Percentiles rank a stretch among this genome's conserved stretches.
Conservation (phyloP, 164 flowering plant genomes). For the Warburgia ugandensis region DNA sequence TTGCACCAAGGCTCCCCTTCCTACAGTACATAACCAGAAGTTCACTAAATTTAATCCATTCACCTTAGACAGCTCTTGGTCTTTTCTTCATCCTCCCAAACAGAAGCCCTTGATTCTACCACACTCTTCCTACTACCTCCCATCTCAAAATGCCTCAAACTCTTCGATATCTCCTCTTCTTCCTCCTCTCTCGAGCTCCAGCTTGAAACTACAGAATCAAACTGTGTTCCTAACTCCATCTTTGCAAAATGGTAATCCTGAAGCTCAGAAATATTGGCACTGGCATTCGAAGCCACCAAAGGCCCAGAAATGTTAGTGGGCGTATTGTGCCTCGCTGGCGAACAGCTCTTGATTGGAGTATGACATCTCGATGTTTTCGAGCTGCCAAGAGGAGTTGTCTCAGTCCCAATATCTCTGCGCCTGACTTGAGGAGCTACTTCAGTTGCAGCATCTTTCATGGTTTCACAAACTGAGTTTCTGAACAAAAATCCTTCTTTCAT, state of each 20-base stretch:
- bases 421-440: conserved; percentile 36
- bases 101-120: conserved; percentile 40
- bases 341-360: conserved; percentile 58
- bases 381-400: conserved; percentile 85
- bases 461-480: conserved; percentile 31
- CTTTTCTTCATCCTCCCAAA: conserved; percentile 74
- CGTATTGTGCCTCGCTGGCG: conserved; percentile 89
- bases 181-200: conserved; percentile 97
- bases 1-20: too few species aligned
- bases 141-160: conserved; percentile 62
- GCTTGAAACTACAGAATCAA: conserved; percentile 44
- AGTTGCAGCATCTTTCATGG: conserved; percentile 42
- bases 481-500: conserved; percentile 68
- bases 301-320: conserved; percentile 75
- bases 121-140: conserved; percentile 27
- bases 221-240: conserved; percentile 53
- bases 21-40: background rate
- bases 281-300: conserved; percentile 14
- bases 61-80: conserved; percentile 63
- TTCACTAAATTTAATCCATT: background rate
- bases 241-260: conserved; percentile 69
- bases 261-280: conserved; percentile 46
- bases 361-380: conserved; percentile 68
- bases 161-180: conserved; percentile 75
- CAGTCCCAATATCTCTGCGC: conserved; percentile 78